phyloP scores from a whole-genome alignment of 176 grass and related monocot genomes.

The Themeda triandra region DNA sequence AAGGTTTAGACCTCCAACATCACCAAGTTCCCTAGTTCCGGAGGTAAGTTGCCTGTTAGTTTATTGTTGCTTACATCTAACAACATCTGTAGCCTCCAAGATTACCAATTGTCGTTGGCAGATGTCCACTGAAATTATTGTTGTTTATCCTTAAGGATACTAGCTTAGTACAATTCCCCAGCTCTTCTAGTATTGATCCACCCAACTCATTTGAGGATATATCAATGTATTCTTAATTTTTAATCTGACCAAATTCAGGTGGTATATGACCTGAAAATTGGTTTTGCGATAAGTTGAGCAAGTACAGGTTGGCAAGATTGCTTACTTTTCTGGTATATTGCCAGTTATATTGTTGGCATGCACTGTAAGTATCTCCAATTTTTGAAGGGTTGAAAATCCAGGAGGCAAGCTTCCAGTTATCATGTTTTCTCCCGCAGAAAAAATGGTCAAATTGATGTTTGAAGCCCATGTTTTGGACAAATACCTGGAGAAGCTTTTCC shows the following conservation, averaged over 20 bases:
- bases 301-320: neutral
- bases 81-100: neutral
- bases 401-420: neutral
- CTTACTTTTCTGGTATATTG: neutral
- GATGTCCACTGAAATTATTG: slow-evolving; percentile 24
- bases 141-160: neutral
- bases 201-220: slow-evolving; percentile 11
- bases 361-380: neutral
- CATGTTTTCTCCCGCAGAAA: neutral
- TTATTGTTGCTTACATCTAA: slow-evolving; percentile 41
- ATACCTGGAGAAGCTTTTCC: neutral
- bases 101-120: slow-evolving; percentile 26
- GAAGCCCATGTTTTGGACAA: neutral
- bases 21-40: neutral
- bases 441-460: neutral
- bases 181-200: neutral
- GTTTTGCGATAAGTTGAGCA: neutral
- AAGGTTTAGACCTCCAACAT: slow-evolving; percentile 33
- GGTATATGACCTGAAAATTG: neutral
- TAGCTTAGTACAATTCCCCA: neutral
- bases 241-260: neutral
- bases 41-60: neutral
- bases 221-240: neutral
- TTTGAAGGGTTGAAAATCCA: neutral
- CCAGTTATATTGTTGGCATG: neutral